These are phyloP conservation scores for Phylloporus arenicola DNA, from an alignment of 768 basidiomycete genomes.

Conservation along the genomic window DNA sequence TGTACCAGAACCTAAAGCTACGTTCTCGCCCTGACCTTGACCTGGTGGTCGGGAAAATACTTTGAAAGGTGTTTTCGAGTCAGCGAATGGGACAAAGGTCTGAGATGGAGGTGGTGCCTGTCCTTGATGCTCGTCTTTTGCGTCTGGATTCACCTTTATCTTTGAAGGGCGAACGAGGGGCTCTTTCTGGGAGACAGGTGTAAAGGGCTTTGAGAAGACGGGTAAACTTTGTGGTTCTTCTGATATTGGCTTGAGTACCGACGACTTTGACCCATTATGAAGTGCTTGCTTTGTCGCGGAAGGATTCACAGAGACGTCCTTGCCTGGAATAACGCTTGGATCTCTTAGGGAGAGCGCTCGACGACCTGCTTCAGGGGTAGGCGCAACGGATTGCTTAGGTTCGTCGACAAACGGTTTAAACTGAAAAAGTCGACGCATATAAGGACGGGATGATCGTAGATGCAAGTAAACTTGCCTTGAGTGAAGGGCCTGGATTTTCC, in stretches of 20 bases:
- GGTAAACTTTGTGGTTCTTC: conserved; percentile 36
- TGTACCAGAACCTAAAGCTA: conserved; percentile 11
- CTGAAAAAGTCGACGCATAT: conserved; percentile 29
- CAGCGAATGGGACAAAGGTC: conserved; percentile 40
- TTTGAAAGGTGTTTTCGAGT: conserved; percentile 41
- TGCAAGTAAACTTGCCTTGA: conserved; percentile 11
- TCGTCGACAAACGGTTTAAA: conserved; percentile 66
- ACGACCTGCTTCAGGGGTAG: conserved; percentile 29
- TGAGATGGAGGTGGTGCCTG: conserved; percentile 20
- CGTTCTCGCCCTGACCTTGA: conserved; percentile 38
- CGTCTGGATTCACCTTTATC: conserved; percentile 13
- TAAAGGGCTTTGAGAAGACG: conserved; percentile 62
- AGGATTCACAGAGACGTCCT: conserved; percentile 16
- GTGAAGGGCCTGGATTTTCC: conserved; percentile 36
- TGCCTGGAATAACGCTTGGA: conserved; percentile 13
- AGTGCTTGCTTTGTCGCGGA: conserved; percentile 25
- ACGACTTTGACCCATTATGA: conserved; percentile 14
- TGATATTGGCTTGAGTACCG: conserved; percentile 30
- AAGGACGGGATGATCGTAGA: not conserved
- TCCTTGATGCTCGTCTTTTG: conserved; percentile 14
- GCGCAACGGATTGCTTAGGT: conserved; percentile 35
- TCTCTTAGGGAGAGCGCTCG: conserved; percentile 53
- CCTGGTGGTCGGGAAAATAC: conserved; percentile 67
- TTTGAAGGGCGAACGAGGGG: conserved; percentile 24
- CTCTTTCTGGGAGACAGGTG: conserved; percentile 45